phyloP scores from a whole-genome alignment of 2,329 filamentous ascomycete genomes.

The Lomentospora prolificans region DNA sequence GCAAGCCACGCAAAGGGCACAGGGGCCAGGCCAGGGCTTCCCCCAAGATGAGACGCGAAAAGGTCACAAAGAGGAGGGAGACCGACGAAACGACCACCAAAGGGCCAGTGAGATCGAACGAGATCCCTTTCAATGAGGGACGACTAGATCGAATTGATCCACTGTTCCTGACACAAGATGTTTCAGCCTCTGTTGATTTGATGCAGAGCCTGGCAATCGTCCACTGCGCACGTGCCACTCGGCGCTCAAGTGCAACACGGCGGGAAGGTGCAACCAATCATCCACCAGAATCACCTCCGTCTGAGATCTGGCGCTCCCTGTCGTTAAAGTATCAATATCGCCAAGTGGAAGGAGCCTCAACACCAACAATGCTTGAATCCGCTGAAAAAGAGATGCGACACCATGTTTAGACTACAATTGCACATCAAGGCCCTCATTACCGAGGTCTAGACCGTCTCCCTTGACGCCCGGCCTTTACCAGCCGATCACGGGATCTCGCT shows the following conservation, averaged over 20 bases:
- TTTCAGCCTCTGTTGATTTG: conserved; percentile 5
- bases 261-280: not conserved
- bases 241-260: not conserved
- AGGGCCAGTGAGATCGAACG: not conserved
- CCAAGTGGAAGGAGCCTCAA: not conserved
- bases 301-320: not conserved
- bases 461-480: not conserved
- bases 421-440: not conserved
- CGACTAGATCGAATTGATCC: conserved; percentile 2
- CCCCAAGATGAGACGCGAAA: conserved; percentile 1
- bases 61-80: conserved; percentile 2
- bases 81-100: not conserved
- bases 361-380: not conserved
- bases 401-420: not conserved
- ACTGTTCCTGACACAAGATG: conserved; percentile 7
- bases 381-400: not conserved
- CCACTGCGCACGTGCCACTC: conserved; percentile 2
- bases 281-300: not conserved
- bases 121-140: not conserved
- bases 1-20: not conserved
- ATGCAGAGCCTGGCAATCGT: conserved; percentile 1
- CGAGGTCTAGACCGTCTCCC: not conserved
- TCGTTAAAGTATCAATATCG: not conserved
- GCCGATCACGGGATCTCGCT: not conserved
- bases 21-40: not conserved